A percentile compares a stretch with the other conserved stretches of the same genome.
phyloP scores from a whole-genome alignment of 768 basidiomycete genomes.

The Leucosporidium yakuticum region DNA sequence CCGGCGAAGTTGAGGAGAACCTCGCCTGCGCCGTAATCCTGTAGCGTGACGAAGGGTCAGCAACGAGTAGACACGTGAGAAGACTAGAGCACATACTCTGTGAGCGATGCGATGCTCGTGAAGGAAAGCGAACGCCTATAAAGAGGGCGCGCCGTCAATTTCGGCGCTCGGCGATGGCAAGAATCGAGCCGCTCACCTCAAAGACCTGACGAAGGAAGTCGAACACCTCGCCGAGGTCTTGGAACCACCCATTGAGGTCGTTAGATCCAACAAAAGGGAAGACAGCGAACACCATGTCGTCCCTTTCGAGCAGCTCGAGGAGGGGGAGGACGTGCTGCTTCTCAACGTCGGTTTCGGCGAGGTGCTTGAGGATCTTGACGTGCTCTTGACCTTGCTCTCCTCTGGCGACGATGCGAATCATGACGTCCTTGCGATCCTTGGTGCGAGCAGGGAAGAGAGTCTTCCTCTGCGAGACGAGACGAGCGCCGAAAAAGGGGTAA shows the following conservation, averaged over 20 bases:
- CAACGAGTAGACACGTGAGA: background rate
- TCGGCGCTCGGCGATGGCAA: background rate
- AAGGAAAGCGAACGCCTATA: background rate
- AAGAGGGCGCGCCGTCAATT: background rate
- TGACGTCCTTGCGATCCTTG: background rate
- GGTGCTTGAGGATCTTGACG: background rate
- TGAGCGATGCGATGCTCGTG: background rate
- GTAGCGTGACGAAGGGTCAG: background rate
- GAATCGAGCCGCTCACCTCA: background rate
- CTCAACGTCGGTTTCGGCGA: background rate
- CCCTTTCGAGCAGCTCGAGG: background rate
- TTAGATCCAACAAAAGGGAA: background rate
- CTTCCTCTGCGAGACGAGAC: background rate
- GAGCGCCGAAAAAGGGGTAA: too few species aligned
- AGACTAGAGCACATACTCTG: background rate
- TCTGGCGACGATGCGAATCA: background rate
- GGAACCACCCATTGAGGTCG: background rate
- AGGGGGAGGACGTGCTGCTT: background rate
- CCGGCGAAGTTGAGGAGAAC: background rate
- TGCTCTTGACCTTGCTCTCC: background rate
- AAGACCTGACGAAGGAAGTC: background rate
- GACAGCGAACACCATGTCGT: slow-evolving; percentile 1
- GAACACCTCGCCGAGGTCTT: background rate
- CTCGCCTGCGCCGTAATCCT: background rate
- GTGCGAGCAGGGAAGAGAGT: background rate